A percentile compares a stretch with the other conserved stretches of the same genome.
phyloP scores from a whole-genome alignment of 2,329 filamentous ascomycete genomes.

The Setomelanomma holmii region DNA sequence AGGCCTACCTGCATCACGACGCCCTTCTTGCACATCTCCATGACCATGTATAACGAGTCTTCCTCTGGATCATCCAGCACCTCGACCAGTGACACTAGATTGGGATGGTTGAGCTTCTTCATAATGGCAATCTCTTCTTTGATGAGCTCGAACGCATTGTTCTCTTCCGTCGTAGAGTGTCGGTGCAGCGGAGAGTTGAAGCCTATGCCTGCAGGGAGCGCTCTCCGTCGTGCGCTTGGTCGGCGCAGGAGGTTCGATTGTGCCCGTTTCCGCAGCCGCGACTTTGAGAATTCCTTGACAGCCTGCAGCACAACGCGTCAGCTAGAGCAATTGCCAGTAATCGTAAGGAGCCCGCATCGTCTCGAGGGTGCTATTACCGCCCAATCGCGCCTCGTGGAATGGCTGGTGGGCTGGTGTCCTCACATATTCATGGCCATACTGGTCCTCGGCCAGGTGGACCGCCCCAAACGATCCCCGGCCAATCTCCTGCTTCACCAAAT shows the following conservation, averaged over 20 bases:
- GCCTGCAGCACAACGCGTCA: slow-evolving; percentile 65
- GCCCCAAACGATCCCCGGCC: slow-evolving; percentile 95
- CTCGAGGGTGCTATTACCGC: slow-evolving; percentile 3
- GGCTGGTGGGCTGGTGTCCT: slow-evolving; percentile 49
- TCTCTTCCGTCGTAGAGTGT: slow-evolving; percentile 63
- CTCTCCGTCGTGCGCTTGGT: slow-evolving; percentile 63
- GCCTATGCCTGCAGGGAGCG: slow-evolving; percentile 59
- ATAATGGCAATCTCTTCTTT: slow-evolving; percentile 97
- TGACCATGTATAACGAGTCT: slow-evolving; percentile 96
- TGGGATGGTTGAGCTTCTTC: slow-evolving; percentile 96
- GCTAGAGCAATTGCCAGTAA: slow-evolving; percentile 25
- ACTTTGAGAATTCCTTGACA: slow-evolving; percentile 97
- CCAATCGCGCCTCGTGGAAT: background rate
- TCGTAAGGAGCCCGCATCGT: slow-evolving; percentile 34
- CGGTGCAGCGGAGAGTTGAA: slow-evolving; percentile 71
- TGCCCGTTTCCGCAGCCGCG: slow-evolving; percentile 83
- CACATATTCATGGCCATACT: slow-evolving; percentile 93
- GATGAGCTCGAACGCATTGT: slow-evolving; percentile 83
- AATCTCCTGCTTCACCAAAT: slow-evolving; percentile 92
- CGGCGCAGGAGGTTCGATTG: slow-evolving; percentile 85
- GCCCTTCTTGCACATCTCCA: slow-evolving; percentile 99
- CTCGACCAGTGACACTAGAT: slow-evolving; percentile 91
- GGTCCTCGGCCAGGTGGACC: slow-evolving; percentile 88
- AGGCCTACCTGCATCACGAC: slow-evolving; percentile 95
- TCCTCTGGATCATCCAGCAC: slow-evolving; percentile 95